Percentiles rank a stretch among this genome's conserved stretches.
phyloP scores from a whole-genome alignment of 345 rosid species.

The Xanthoceras sorbifolium region DNA sequence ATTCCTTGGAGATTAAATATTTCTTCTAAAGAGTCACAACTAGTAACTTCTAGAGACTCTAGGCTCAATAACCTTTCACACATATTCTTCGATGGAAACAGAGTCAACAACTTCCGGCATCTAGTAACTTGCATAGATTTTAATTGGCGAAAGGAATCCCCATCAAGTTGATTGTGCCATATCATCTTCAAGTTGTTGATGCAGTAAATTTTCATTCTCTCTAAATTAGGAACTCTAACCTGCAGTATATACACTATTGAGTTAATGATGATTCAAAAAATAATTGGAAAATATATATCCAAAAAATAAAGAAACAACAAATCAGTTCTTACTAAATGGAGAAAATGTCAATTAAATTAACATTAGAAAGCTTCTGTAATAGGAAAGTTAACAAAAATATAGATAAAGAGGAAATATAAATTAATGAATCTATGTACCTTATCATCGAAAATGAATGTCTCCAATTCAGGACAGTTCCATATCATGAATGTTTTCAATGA shows the following conservation, averaged over 20 bases:
- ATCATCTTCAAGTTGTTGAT: slow-evolving; percentile 6
- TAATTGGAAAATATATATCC: neutral
- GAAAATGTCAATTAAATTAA: too few species aligned
- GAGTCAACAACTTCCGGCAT: neutral
- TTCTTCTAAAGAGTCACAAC: too few species aligned
- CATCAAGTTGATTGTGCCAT: slow-evolving; percentile 10
- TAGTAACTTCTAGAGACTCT: too few species aligned
- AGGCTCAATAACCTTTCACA: too few species aligned
- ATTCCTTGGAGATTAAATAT: too few species aligned
- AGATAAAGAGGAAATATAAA: neutral
- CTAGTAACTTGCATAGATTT: neutral
- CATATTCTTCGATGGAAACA: too few species aligned
- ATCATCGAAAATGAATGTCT: neutral
- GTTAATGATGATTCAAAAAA: neutral
- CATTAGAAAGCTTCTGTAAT: too few species aligned
- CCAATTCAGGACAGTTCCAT: neutral
- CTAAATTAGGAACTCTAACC: slow-evolving; percentile 28
- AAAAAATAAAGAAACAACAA: neutral
- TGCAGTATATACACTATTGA: neutral
- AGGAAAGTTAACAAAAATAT: too few species aligned
- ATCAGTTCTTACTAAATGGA: too few species aligned
- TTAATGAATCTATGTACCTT: neutral
- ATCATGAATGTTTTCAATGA: neutral
- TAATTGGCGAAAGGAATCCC: slow-evolving; percentile 15
- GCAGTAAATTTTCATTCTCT: neutral